Percentiles rank a stretch among this genome's conserved stretches.
Evolutionary conservation across 805 yeast species (phyloP).

Genomic region (Ogataea nakhonphanomensis): DNA sequence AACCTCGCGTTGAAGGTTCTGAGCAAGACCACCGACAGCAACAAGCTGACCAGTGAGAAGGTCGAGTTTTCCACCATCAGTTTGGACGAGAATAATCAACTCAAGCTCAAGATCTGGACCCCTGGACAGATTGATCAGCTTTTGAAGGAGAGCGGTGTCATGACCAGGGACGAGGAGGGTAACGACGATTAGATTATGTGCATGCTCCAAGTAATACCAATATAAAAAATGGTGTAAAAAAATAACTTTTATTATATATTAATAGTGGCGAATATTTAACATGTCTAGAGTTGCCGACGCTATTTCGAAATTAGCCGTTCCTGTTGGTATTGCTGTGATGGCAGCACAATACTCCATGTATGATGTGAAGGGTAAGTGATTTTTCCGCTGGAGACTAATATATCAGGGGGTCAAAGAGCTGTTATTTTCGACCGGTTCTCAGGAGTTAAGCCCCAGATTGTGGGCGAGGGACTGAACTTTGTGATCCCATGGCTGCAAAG

Average conservation of each 20-base stretch:
- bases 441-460: conserved; percentile 85
- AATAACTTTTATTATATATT: conserved; percentile 2
- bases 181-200: conserved; percentile 17
- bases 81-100: conserved; percentile 44
- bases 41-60: conserved; percentile 82
- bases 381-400: background rate
- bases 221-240: conserved; percentile 4
- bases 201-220: no score
- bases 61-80: conserved; percentile 87
- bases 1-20: conserved; percentile 87
- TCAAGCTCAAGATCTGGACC: conserved; percentile 71
- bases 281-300: conserved; percentile 42
- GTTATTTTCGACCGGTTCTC: conserved; percentile 87
- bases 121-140: conserved; percentile 73
- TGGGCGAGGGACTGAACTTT: conserved; percentile 97
- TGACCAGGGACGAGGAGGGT: conserved; percentile 47
- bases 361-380: conserved; percentile 67
- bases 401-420: conserved; percentile 78
- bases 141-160: conserved; percentile 69
- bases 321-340: conserved; percentile 64
- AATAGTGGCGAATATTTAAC: conserved; percentile 6
- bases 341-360: conserved; percentile 81
- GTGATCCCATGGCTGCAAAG: conserved; percentile 93
- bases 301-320: conserved; percentile 56
- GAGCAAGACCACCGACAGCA: conserved; percentile 89